Evolutionary conservation across 441 rosid species (phyloP).

Genomic region (Croton laevigatus): DNA sequence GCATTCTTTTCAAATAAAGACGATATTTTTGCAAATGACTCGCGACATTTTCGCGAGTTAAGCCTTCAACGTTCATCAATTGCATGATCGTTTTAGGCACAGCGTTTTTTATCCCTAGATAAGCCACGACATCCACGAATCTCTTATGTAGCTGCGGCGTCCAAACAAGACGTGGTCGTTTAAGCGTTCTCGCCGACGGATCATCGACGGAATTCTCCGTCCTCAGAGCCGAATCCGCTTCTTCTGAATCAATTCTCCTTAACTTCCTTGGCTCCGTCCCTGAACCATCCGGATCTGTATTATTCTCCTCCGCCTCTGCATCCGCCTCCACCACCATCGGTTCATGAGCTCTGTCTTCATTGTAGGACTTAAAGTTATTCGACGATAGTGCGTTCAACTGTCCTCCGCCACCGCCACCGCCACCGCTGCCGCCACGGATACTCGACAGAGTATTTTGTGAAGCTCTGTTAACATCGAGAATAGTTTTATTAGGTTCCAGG

Average conservation of each 20-base stretch:
- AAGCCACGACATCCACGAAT: conserved; percentile 90
- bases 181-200: conserved; percentile 50
- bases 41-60: conserved; percentile 95
- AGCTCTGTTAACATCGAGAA: conserved; percentile 64
- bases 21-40: conserved; percentile 94
- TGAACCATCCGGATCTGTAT: conserved; percentile 40
- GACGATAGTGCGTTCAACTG: conserved; percentile 39
- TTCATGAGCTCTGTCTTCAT: conserved; percentile 18
- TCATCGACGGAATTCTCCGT: conserved; percentile 43
- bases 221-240: conserved; percentile 51
- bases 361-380: conserved; percentile 38
- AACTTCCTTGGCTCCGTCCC: conserved; percentile 59
- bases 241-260: conserved; percentile 51
- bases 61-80: conserved; percentile 94
- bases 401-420: conserved; percentile 16
- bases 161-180: conserved; percentile 92
- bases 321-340: conserved; percentile 33
- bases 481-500: conserved; percentile 55
- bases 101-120: conserved; percentile 86
- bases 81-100: conserved; percentile 99
- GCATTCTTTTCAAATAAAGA: conserved; percentile 86
- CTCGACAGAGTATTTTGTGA: conserved; percentile 59
- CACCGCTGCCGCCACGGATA: conserved; percentile 35
- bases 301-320: conserved; percentile 21
- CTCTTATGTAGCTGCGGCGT: conserved; percentile 98